phyloP scores from a whole-genome alignment of 176 grass and related monocot species.

The Oryza glumipatula region DNA sequence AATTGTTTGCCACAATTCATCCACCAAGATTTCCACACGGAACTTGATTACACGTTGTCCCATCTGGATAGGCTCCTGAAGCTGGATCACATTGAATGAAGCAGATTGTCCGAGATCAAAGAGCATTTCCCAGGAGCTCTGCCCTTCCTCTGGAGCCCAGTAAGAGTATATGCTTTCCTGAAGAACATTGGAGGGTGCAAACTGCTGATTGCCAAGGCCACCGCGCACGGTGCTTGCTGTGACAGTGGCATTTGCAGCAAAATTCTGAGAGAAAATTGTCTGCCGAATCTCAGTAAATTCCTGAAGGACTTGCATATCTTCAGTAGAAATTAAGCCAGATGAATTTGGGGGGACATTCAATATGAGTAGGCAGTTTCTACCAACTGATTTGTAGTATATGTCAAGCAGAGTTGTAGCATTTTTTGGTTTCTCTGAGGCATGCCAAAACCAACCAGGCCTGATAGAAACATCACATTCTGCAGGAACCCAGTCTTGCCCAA shows the following conservation, averaged over 20 bases:
- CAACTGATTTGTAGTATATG: conserved; percentile 97
- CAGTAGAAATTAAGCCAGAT: conserved; percentile 72
- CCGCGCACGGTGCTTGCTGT: conserved; percentile 71
- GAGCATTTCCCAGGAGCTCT: conserved; percentile 59
- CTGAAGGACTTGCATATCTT: conserved; percentile 72
- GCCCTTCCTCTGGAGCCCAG: conserved; percentile 74
- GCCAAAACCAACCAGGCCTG: conserved; percentile 96
- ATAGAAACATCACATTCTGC: conserved; percentile 97
- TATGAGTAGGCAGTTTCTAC: conserved; percentile 92
- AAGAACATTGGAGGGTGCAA: conserved; percentile 70
- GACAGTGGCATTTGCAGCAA: conserved; percentile 63
- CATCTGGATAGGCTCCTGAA: conserved; percentile 96
- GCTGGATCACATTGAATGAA: conserved; percentile 79
- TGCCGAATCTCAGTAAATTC: conserved; percentile 72
- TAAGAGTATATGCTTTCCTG: conserved; percentile 66
- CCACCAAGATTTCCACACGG: conserved; percentile 58
- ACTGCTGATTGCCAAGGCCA: conserved; percentile 50
- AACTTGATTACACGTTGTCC: conserved; percentile 86
- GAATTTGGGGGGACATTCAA: conserved; percentile 94
- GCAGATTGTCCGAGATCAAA: conserved; percentile 52
- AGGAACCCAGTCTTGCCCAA: conserved; percentile 85
- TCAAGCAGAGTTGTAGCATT: conserved; percentile 61
- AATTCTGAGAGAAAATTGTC: conserved; percentile 74
- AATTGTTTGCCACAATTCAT: conserved; percentile 62
- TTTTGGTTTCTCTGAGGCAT: conserved; percentile 78